phyloP scores from a whole-genome alignment of 345 rosid species.

The Gossypium anomalum region DNA sequence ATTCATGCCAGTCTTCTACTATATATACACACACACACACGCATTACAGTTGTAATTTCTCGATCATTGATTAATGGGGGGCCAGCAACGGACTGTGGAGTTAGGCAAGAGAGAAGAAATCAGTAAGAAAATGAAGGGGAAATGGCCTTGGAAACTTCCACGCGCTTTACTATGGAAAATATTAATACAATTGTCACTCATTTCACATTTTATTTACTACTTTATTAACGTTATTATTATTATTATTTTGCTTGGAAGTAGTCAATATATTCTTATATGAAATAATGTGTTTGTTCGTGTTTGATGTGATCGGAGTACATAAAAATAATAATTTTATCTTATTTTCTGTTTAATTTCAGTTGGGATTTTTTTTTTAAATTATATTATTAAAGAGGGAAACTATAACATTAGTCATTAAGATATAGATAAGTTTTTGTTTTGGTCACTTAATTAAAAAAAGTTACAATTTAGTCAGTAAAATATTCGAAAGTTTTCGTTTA shows the following conservation, averaged over 20 bases:
- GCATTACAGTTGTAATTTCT: not conserved
- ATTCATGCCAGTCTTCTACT: not conserved
- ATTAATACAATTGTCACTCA: not conserved
- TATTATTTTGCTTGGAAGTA: not conserved
- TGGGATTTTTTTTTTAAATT: too few relatives aligned
- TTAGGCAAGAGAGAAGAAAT: slow-evolving; percentile 1
- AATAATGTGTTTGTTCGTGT: not conserved
- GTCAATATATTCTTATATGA: not conserved
- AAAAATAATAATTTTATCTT: too few relatives aligned
- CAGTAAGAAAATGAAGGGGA: not conserved
- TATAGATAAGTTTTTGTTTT: too few relatives aligned
- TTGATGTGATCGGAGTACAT: not conserved
- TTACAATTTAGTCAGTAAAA: too few relatives aligned
- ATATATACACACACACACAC: not conserved
- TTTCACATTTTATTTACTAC: not conserved
- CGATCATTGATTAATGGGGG: not conserved
- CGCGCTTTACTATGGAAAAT: not conserved
- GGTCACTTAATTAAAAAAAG: too few relatives aligned
- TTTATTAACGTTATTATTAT: not conserved
- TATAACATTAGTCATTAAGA: too few relatives aligned
- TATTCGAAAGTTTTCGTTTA: too few relatives aligned
- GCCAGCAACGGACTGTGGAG: not conserved
- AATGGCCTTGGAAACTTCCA: not conserved
- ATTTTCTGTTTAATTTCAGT: too few relatives aligned
- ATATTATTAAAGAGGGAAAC: too few relatives aligned